Percentiles rank a stretch among this genome's conserved stretches.
Conservation (phyloP, 441 rosid genomes). For the Populus hybrid region DNA sequence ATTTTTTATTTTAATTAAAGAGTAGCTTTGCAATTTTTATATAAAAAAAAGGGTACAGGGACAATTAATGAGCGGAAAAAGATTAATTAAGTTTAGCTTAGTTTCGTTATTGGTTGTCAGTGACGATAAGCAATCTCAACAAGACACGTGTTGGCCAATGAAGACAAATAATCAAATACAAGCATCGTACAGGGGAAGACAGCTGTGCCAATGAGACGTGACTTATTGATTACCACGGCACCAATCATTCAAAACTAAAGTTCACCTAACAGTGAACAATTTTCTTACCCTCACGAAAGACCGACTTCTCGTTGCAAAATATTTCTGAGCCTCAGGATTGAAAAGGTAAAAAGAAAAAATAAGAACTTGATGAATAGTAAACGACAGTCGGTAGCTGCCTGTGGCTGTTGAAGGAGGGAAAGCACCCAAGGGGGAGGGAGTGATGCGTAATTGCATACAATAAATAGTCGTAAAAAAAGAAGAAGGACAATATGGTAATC, state of each 20-base stretch:
- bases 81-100: no score
- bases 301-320: neutral
- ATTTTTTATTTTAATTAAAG: no score
- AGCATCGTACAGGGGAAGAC: neutral
- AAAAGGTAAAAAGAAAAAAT: neutral
- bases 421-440: neutral
- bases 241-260: neutral
- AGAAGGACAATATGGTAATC: slow-evolving; percentile 38
- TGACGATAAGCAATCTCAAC: no score
- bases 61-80: no score
- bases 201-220: neutral
- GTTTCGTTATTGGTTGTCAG: no score
- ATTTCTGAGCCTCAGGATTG: neutral
- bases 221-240: neutral
- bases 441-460: neutral
- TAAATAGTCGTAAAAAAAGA: neutral
- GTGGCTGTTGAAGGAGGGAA: neutral
- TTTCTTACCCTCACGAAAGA: neutral
- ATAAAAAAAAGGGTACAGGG: no score
- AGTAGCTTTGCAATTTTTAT: no score
- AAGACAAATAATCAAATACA: no score
- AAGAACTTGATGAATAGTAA: neutral
- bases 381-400: neutral
- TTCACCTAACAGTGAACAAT: neutral
- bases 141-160: no score